Evolutionary conservation across 1,284 basidiomycete species (phyloP).

Genomic region (Leccinum griseonigrum): DNA sequence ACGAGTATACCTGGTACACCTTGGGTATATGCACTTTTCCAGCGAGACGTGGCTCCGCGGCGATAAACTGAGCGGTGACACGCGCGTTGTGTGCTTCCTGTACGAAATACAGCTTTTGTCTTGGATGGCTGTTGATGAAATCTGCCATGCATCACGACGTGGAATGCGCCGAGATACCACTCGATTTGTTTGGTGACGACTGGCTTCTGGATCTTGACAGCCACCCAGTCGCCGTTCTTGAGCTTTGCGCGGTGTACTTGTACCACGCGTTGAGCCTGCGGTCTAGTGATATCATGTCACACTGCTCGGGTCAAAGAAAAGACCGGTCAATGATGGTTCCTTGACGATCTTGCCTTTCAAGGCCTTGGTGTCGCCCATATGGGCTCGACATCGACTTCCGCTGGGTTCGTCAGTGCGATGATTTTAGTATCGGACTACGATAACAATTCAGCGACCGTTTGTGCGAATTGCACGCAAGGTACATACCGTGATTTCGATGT

Average conservation of each 20-base stretch:
- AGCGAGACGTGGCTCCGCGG: conserved; percentile 59
- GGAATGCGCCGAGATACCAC: no score
- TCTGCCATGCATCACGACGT: conserved; percentile 38
- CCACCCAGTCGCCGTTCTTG: conserved; percentile 65
- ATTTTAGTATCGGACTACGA: conserved; percentile 84
- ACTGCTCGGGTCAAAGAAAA: conserved; percentile 36
- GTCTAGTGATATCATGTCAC: conserved; percentile 64
- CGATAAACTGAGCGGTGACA: conserved; percentile 55
- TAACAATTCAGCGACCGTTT: not conserved
- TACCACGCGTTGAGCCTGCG: conserved; percentile 87
- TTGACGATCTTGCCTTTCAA: conserved; percentile 98
- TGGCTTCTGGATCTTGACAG: conserved; percentile 92
- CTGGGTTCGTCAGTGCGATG: conserved; percentile 77
- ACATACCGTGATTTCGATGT: no score
- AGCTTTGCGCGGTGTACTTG: conserved; percentile 84
- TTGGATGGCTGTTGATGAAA: conserved; percentile 79
- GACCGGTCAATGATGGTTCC: conserved; percentile 48
- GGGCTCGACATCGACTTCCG: conserved; percentile 86
- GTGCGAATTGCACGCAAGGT: no score
- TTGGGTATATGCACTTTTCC: conserved; percentile 77
- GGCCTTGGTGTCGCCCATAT: conserved; percentile 98
- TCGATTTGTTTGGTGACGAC: conserved; percentile 21
- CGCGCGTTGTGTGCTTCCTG: conserved; percentile 57
- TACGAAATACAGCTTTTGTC: conserved; percentile 74
- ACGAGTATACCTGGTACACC: conserved; percentile 73